Conservation (phyloP, 805 yeast genomes). For the Nakazawaea holstii region DNA sequence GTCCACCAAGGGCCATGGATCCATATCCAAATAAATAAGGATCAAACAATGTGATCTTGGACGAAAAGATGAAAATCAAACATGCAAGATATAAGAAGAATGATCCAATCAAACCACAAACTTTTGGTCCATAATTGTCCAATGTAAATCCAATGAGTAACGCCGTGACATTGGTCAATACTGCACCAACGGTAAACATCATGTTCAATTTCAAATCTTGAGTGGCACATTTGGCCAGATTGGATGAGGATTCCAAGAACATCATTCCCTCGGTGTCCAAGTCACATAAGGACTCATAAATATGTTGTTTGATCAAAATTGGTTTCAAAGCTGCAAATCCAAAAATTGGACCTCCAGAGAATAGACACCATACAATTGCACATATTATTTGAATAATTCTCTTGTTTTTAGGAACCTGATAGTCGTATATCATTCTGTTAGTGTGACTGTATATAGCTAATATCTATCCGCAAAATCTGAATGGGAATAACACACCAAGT, state of each 20-base stretch:
- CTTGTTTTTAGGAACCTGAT: slow-evolving; percentile 13
- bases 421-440: slow-evolving; percentile 7
- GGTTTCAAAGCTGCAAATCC: slow-evolving; percentile 60
- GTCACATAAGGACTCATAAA: slow-evolving; percentile 39
- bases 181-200: slow-evolving; percentile 58
- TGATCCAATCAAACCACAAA: slow-evolving; percentile 50
- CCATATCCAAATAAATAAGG: slow-evolving; percentile 50
- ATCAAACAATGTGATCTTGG: slow-evolving; percentile 29
- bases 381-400: slow-evolving; percentile 38
- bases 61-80: slow-evolving; percentile 37
- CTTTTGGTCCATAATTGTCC: slow-evolving; percentile 46
- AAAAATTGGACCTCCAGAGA: slow-evolving; percentile 54
- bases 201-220: slow-evolving; percentile 52
- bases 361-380: slow-evolving; percentile 49
- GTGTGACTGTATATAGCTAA: no score
- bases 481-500: no score
- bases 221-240: slow-evolving; percentile 36
- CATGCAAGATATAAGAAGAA: slow-evolving; percentile 40
- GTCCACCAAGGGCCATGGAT: slow-evolving; percentile 53
- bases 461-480: not conserved
- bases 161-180: slow-evolving; percentile 49
- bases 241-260: slow-evolving; percentile 8
- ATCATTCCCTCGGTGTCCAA: slow-evolving; percentile 14
- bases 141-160: slow-evolving; percentile 43
- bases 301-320: slow-evolving; percentile 39